Evolutionary conservation across 139 green algal genomes (phyloP).

Genomic region (Zygnema cylindricum): DNA sequence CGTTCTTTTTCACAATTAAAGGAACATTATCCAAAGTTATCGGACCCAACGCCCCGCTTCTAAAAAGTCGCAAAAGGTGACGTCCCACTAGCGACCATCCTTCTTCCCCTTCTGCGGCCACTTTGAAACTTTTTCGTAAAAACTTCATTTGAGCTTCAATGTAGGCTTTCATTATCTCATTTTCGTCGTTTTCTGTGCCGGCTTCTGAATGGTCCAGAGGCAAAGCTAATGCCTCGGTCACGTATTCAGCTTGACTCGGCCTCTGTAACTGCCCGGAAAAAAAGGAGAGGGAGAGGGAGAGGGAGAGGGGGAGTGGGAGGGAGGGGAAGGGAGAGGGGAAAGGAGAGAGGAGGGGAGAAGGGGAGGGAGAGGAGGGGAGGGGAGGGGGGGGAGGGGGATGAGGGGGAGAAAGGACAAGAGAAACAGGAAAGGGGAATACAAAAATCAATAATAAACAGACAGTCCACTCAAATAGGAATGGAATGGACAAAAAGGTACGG

Average conservation of each 20-base stretch:
- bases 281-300: background rate
- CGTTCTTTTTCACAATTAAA: too few species aligned
- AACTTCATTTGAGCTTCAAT: constrained; percentile 39
- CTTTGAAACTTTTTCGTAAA: constrained; percentile 5
- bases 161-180: background rate
- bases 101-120: background rate
- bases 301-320: background rate
- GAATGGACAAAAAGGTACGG: too few species aligned
- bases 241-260: background rate
- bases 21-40: constrained; percentile 27
- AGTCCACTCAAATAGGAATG: too few species aligned
- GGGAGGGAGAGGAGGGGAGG: background rate
- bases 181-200: constrained; percentile 21
- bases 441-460: too few species aligned
- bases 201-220: background rate
- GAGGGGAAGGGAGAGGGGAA: background rate
- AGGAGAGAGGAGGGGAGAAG: background rate
- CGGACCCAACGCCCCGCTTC: background rate
- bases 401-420: background rate
- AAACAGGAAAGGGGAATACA: background rate
- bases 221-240: background rate
- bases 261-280: background rate
- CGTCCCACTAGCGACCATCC: background rate
- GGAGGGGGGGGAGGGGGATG: too few species aligned
- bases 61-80: constrained; percentile 15